phyloP scores from a whole-genome alignment of 1,139 yeast genomes.

The Suhomyces yuchorum region DNA sequence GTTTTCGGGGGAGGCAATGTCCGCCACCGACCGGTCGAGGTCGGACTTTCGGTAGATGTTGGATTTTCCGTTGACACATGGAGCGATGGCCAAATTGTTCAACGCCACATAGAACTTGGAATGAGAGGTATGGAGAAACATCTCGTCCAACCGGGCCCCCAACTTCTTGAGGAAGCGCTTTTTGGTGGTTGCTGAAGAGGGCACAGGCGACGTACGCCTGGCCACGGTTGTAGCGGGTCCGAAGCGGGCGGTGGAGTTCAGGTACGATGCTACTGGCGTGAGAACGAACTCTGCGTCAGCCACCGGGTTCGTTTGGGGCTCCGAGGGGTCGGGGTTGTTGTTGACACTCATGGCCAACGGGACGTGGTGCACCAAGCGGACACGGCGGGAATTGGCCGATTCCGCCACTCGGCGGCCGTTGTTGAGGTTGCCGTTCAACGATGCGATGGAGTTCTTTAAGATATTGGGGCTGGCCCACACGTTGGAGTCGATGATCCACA shows the following conservation, averaged over 20 bases:
- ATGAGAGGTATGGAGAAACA: slow-evolving; percentile 82
- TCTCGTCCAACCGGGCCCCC: slow-evolving; percentile 82
- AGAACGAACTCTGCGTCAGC: slow-evolving; percentile 26
- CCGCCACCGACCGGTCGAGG: slow-evolving; percentile 61
- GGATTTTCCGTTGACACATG: slow-evolving; percentile 93
- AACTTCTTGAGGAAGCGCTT: slow-evolving; percentile 30
- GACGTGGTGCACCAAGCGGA: slow-evolving; percentile 77
- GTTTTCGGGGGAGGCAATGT: slow-evolving; percentile 10
- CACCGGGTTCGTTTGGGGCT: neutral
- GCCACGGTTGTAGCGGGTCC: neutral
- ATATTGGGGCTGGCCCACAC: slow-evolving; percentile 77
- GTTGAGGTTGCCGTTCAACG: slow-evolving; percentile 50
- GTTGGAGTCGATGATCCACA: slow-evolving; percentile 90
- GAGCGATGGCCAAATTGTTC: slow-evolving; percentile 76
- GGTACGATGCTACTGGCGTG: slow-evolving; percentile 18
- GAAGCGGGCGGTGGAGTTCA: neutral
- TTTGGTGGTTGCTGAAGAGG: slow-evolving; percentile 1
- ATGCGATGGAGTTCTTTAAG: slow-evolving; percentile 62
- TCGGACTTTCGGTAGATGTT: slow-evolving; percentile 74
- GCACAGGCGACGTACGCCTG: slow-evolving; percentile 1
- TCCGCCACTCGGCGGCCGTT: slow-evolving; percentile 40
- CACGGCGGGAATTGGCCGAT: slow-evolving; percentile 33
- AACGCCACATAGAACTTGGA: slow-evolving; percentile 81
- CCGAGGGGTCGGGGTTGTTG: neutral
- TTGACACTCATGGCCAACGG: slow-evolving; percentile 59